A percentile compares a stretch with the other conserved stretches of the same genome.
phyloP scores from a whole-genome alignment of 495 filamentous ascomycete genomes.

The Trichoderma virens region DNA sequence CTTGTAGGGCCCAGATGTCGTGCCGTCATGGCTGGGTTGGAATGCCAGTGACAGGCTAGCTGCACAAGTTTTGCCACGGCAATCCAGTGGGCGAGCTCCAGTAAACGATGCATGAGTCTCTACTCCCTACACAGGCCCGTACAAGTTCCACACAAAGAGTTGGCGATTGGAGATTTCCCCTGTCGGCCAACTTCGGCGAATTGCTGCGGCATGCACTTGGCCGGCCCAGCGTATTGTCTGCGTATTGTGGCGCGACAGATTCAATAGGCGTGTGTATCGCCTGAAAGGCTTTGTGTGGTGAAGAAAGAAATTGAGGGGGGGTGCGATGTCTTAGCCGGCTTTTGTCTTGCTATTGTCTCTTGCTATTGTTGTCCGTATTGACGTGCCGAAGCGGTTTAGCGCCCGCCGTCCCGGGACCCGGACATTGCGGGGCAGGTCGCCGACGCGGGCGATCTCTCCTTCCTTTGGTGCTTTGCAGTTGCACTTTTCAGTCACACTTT shows the following conservation, averaged over 20 bases:
- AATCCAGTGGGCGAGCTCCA: too few relatives aligned
- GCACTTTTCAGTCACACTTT: background rate
- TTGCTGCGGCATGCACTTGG: background rate
- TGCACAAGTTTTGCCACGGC: background rate
- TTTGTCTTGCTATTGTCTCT: background rate
- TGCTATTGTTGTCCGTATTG: conserved; percentile 8
- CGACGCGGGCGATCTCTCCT: background rate
- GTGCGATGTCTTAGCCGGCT: background rate
- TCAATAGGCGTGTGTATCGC: too few relatives aligned
- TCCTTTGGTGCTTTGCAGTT: background rate
- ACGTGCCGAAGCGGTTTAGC: background rate
- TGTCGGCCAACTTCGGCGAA: background rate
- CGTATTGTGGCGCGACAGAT: conserved; percentile 7
- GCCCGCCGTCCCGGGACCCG: background rate
- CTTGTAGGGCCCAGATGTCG: background rate
- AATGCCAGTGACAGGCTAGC: background rate
- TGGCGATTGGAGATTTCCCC: too few relatives aligned
- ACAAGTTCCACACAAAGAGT: too few relatives aligned
- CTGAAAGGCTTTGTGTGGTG: background rate
- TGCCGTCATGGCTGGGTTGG: background rate
- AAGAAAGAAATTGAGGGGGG: background rate
- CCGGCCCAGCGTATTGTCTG: conserved; percentile 2
- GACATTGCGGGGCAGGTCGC: background rate
- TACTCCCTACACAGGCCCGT: too few relatives aligned
- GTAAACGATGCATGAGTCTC: too few relatives aligned